Evolutionary conservation across 2,329 filamentous ascomycete species (phyloP), one percentile per base, ranked within the genome.

Genomic region (Alternaria postmessia): DNA sequence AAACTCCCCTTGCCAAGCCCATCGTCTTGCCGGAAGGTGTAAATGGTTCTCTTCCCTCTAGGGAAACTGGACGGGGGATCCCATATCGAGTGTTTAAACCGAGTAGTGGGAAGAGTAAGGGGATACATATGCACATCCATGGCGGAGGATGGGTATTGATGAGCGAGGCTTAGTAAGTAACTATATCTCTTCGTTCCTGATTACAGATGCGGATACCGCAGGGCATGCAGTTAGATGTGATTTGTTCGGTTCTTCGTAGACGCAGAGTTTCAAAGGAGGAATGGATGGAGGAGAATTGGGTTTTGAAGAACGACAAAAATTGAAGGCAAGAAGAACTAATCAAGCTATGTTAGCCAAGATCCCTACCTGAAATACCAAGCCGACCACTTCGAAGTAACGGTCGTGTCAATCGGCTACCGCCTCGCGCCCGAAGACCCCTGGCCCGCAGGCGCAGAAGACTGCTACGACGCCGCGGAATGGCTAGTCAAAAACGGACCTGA

Each of bases 341-440:
- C 9, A 12, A n/a, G 7, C 0, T 3, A n/a, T n/a, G 34, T 4
- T 22, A 81, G 81, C 55, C 82, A 84, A 62, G 84, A 86, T 66
- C 60, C 73, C 1, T 78, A 81, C 34, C 76, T 88, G 11, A 80
- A 84, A 54, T 78, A 78, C 63, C 82, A 85, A 72, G 84, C 85
- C 47, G 80, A 87, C 63, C 72, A 76, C 28, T 81, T 78, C 47
- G 76, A 82, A 38, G 59, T 87, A 3, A 82, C 82, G 0, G 82
- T 85, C 16, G 72, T 89, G 12, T 86, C 83, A 0, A 81, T 88
- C 7, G 87, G 86, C 1, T 89, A 89, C 70, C 80, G 87, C 28
- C 81, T 87, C 18, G 86, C 86, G 0, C 87, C 87, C 0, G 86
- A 89, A 69, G 60, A 88, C 65, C 85, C 86, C 0, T 88, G 82